A percentile compares a stretch with the other conserved stretches of the same genome.
Conservation (phyloP, 2,329 filamentous ascomycete genomes). For the Ophiocordyceps camponoti-floridani region DNA sequence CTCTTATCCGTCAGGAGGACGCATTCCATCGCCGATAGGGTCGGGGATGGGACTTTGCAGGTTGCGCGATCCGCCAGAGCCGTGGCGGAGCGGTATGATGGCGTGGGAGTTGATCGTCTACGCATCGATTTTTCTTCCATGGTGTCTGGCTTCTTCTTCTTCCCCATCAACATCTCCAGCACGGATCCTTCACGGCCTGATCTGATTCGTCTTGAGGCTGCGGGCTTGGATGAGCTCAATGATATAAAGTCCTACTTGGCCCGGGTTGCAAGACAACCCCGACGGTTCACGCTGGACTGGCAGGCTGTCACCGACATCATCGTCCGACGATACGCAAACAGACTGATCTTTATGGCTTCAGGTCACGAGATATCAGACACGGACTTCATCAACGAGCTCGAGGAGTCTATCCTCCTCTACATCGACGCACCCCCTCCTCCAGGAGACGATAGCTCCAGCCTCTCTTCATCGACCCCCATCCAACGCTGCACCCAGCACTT, state of each 20-base stretch:
- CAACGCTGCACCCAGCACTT: not conserved
- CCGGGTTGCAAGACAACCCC: conserved; percentile 17
- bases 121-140: conserved; percentile 29
- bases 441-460: not conserved
- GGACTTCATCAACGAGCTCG: not conserved
- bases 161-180: conserved; percentile 29
- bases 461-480: not conserved
- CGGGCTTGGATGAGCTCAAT: conserved; percentile 3
- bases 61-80: conserved; percentile 20
- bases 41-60: not conserved
- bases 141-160: conserved; percentile 33
- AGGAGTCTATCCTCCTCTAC: not conserved
- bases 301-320: conserved; percentile 49
- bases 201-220: conserved; percentile 14
- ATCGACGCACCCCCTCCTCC: not conserved
- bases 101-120: conserved; percentile 22
- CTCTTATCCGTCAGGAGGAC: not conserved
- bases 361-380: not conserved
- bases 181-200: conserved; percentile 14
- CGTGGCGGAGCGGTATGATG: conserved; percentile 24
- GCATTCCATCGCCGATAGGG: not conserved
- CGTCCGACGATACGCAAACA: conserved; percentile 39
- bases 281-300: conserved; percentile 34
- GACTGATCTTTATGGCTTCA: conserved; percentile 25
- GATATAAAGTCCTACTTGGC: conserved; percentile 24